phyloP scores from a whole-genome alignment of 2,329 filamentous ascomycete genomes.

The Didymella segeticola region DNA sequence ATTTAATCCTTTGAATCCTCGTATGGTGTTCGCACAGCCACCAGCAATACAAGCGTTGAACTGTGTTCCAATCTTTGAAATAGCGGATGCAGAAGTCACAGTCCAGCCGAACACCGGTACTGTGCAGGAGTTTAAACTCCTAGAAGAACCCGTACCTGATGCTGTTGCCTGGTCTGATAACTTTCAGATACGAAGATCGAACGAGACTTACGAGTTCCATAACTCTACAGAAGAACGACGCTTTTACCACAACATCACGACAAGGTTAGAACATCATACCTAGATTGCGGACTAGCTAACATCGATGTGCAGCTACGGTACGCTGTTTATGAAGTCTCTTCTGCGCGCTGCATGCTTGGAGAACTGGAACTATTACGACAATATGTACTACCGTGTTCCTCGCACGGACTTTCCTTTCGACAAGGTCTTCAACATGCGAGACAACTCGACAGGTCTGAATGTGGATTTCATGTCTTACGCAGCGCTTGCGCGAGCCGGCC shows the following conservation, averaged over 20 bases:
- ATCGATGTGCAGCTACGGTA: conserved; percentile 17
- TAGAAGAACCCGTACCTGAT: conserved; percentile 4
- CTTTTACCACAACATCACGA: conserved; percentile 12
- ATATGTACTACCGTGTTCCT: too few relatives aligned
- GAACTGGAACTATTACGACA: too few relatives aligned
- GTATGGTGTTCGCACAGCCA: conserved; percentile 10
- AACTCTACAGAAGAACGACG: neutral
- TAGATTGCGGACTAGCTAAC: too few relatives aligned
- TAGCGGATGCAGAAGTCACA: conserved; percentile 8
- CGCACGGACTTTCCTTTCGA: too few relatives aligned
- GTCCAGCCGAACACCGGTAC: conserved; percentile 12
- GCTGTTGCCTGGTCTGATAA: conserved; percentile 15
- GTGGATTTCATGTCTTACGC: conserved; percentile 26
- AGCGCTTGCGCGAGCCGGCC: conserved; percentile 20
- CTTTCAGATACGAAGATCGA: conserved; percentile 12
- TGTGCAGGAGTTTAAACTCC: conserved; percentile 15
- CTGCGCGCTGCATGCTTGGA: conserved; percentile 14
- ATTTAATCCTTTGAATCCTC: too few relatives aligned
- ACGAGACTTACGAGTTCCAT: conserved; percentile 1
- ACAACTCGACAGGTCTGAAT: conserved; percentile 23
- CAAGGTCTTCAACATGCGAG: conserved; percentile 32
- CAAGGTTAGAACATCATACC: too few relatives aligned
- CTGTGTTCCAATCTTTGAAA: conserved; percentile 22
- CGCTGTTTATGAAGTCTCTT: conserved; percentile 17
- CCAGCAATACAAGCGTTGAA: conserved; percentile 20